Percentiles rank a stretch among this genome's conserved stretches.
Conservation (phyloP, 805 yeast species). For the Diddensiella transvaalensis region DNA sequence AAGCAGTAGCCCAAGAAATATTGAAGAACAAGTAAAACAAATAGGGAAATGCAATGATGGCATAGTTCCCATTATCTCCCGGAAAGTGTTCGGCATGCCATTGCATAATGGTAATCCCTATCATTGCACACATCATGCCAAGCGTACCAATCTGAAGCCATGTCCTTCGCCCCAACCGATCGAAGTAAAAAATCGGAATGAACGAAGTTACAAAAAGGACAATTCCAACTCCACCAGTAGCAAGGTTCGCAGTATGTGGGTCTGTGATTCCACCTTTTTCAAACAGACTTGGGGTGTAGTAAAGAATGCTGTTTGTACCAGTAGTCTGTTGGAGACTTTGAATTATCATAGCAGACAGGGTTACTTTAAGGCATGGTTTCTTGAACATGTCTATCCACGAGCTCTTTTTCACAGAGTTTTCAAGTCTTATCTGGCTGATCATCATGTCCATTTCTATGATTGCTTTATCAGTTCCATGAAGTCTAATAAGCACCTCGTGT, state of each 20-base stretch:
- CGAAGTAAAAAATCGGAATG: constrained; percentile 47
- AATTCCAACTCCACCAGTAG: constrained; percentile 38
- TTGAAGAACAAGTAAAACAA: constrained; percentile 13
- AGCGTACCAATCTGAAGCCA: constrained; percentile 39
- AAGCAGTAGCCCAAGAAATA: constrained; percentile 12
- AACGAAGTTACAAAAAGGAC: constrained; percentile 46
- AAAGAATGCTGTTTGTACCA: constrained; percentile 47
- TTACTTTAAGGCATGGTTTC: constrained; percentile 9
- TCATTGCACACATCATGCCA: constrained; percentile 16
- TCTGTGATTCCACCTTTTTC: constrained; percentile 43
- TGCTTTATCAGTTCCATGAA: constrained; percentile 26
- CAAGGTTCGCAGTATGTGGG: constrained; percentile 40
- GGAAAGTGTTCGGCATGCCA: constrained; percentile 16
- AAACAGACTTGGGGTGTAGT: constrained; percentile 46
- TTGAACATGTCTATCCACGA: constrained; percentile 11
- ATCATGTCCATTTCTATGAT: constrained; percentile 12
- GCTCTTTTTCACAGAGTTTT: constrained; percentile 2
- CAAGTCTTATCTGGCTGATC: constrained; percentile 7
- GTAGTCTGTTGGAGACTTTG: constrained; percentile 28
- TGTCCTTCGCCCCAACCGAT: constrained; percentile 55
- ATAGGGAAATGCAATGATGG: constrained; percentile 11
- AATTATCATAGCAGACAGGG: constrained; percentile 10
- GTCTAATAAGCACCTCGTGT: constrained; percentile 39
- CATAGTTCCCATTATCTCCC: constrained; percentile 10
- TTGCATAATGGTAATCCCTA: constrained; percentile 12